A percentile compares a stretch with the other conserved stretches of the same genome.
These are phyloP conservation scores for Pythium dissimile DNA, from an alignment of 352 stramenopile genomes.

Conservation along the genomic window DNA sequence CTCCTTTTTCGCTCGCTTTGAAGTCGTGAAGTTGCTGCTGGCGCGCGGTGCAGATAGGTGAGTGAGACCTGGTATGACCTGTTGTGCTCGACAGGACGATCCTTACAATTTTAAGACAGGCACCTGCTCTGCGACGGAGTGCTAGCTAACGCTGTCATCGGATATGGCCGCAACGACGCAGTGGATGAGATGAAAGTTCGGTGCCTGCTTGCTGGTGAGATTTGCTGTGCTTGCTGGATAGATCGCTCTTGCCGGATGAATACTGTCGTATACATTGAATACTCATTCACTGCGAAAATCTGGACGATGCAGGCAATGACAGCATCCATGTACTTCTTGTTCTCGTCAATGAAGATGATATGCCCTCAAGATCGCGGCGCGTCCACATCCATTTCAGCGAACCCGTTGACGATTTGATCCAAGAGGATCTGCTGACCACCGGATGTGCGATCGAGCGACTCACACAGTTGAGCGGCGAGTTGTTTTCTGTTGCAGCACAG, in stretches of 20 bases:
- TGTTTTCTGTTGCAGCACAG: constrained; percentile 25
- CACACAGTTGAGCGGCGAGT: constrained; percentile 37
- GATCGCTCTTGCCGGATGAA: too few relatives aligned
- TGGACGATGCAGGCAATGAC: constrained; percentile 6
- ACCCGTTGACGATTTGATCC: constrained; percentile 52
- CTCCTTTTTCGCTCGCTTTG: constrained; percentile 54
- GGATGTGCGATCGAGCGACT: constrained; percentile 35
- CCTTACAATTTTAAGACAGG: too few relatives aligned
- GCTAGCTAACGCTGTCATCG: constrained; percentile 41
- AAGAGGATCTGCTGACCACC: constrained; percentile 39
- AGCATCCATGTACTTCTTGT: constrained; percentile 17
- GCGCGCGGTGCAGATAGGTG: constrained; percentile 61
- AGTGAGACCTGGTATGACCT: too few relatives aligned
- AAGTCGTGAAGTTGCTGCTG: constrained; percentile 49
- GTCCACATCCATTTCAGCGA: constrained; percentile 77
- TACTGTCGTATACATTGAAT: too few relatives aligned
- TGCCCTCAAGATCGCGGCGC: not conserved
- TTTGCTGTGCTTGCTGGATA: not conserved
- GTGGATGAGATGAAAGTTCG: constrained; percentile 69
- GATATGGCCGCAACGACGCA: constrained; percentile 32
- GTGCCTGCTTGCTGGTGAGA: constrained; percentile 50
- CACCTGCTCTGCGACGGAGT: constrained; percentile 46
- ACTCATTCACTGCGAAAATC: too few relatives aligned
- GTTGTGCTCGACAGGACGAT: too few relatives aligned
- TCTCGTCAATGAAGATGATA: not conserved